Percentiles rank a stretch among this genome's conserved stretches.
These are phyloP conservation scores for Ophiostoma quercus DNA, from an alignment of 2,329 filamentous ascomycete genomes.

Conservation along the genomic window DNA sequence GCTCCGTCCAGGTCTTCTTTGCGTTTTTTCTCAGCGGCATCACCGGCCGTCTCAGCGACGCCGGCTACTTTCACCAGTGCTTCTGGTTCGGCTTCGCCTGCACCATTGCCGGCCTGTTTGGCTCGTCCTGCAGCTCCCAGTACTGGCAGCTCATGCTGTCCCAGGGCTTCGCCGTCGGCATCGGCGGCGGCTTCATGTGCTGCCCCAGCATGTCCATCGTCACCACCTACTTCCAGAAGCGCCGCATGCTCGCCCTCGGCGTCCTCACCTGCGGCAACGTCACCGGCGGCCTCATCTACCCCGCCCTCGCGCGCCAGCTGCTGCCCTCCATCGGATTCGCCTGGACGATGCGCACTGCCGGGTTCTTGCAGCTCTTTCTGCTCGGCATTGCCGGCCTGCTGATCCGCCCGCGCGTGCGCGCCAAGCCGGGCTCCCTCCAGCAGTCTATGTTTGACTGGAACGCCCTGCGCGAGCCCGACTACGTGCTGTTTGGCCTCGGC, in stretches of 20 bases:
- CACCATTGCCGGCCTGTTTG: conserved; percentile 22
- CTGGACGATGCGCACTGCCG: conserved; percentile 39
- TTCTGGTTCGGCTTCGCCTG: conserved; percentile 22
- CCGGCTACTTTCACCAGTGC: conserved; percentile 25
- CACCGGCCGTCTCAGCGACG: conserved; percentile 26
- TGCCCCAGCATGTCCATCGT: conserved; percentile 36
- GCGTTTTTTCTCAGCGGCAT: conserved; percentile 24
- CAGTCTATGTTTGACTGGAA: conserved; percentile 37
- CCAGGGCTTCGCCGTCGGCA: conserved; percentile 37
- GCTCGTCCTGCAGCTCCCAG: conserved; percentile 21
- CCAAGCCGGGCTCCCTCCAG: conserved; percentile 32
- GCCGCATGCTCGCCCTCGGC: conserved; percentile 34
- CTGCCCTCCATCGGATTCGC: conserved; percentile 36
- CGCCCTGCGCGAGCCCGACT: conserved; percentile 39
- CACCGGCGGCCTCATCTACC: conserved; percentile 38
- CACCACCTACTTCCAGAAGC: conserved; percentile 37
- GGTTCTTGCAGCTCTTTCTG: conserved; percentile 37
- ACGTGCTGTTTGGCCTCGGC: conserved; percentile 38
- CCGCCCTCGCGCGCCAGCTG: conserved; percentile 37
- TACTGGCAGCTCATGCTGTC: conserved; percentile 32
- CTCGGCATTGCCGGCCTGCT: conserved; percentile 33
- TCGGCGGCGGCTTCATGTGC: conserved; percentile 37
- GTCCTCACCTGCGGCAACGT: conserved; percentile 35
- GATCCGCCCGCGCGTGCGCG: conserved; percentile 36
- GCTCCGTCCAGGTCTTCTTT: conserved; percentile 25